Evolutionary conservation across 2,329 filamentous ascomycete genomes (phyloP), one percentile per base, ranked within the genome.

Genomic region (Colletotrichum zoysiae): DNA sequence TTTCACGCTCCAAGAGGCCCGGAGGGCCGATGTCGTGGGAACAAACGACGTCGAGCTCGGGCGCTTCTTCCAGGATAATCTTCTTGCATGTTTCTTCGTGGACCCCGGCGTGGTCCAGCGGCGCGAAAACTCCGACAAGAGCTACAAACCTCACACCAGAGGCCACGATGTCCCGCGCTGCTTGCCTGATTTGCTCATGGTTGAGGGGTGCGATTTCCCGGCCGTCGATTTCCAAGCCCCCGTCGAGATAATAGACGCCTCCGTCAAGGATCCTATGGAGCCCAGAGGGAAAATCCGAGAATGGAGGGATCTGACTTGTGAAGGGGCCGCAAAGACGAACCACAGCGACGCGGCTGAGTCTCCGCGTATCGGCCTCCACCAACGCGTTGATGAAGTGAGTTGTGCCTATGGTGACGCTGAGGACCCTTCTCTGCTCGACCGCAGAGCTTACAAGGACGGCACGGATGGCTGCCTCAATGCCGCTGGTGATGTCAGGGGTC

Each of bases 361-460:
- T 77, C 30, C 81, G 75, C 1, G 80, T 79, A 77, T 86, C 84
- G 38, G 81, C 81, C 72, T 86, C 83, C 14, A 86, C 80, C 8
- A 86, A 79, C 0, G 85, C 84, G 75, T 86, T 86, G 75, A 86
- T 83, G 71, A 86, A 86, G 74, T 86, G 84, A 0, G 83, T 85
- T 2, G 84, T 86, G 35, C 86, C 86, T 73, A 88, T 85, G 3
- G 84, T 85, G 16, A 88, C 84, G 46, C 83, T 85, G 50, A 83
- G 76, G 6, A 88, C 81, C 18, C 80, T 79, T 30, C 74, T 74
- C 55, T 81, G 78, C 40, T 83, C 79, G 57, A 85, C 77, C 0
- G 76, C 73, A 1, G 84, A 82, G 35, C 79, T 78, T 5, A 74
- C 72, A 5, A 88, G 76, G 0, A 87, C 82, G 12, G 81, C 80